Base-by-base conservation (phyloP, 164 flowering plant species). In the Chimonanthus salicifolius region DNA sequence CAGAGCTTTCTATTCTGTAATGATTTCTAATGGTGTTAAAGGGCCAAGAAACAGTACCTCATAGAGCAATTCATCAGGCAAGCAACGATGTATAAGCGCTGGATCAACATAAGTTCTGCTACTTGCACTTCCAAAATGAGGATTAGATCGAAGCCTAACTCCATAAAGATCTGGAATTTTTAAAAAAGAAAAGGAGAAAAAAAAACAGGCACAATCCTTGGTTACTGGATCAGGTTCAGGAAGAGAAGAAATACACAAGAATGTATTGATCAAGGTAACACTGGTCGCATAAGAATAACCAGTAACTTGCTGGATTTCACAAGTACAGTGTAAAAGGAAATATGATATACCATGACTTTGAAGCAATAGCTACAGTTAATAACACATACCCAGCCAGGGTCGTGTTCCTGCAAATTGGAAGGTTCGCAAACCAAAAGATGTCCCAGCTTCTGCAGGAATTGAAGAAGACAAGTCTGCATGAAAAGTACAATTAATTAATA, bases 1-100 rank as follows among this genome's bases (percentile, higher is more conserved):
- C 45, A 63, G 66, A 63, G 7, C 8, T 63, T 11, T 9, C 8
- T 44, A 64, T 9, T 44, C 20, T 63, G 66, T 63, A 63, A 33
- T 33, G 46, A 66, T 13, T 66, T 44, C n/a, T 15, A 33, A 18
- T 44, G 68, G 47, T 33, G 4, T 33, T 68, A 48, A 16, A 68
- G 43, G 33, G 21, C 69, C 43, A 49, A 46, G 18, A 65, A 13
- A 60, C 9, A 71, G 51, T 86, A 92, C 98, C 97, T 92, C 97
- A 68, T 78, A 82, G 68, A 94, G 94, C 69, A 94, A 83, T 83
- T 94, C 97, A 80, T 92, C 97, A 5, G 97, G 98, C 84, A 92
- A 83, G 76, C 79, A 78, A 20, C 95, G 89, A 72, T 94, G 98
- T 21, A 94, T 80, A 46, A 87, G 87, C 4, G 97, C 89, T 0